These are phyloP conservation scores for Naganishia kalamii DNA, from an alignment of 768 basidiomycete genomes.

Conservation along the genomic window DNA sequence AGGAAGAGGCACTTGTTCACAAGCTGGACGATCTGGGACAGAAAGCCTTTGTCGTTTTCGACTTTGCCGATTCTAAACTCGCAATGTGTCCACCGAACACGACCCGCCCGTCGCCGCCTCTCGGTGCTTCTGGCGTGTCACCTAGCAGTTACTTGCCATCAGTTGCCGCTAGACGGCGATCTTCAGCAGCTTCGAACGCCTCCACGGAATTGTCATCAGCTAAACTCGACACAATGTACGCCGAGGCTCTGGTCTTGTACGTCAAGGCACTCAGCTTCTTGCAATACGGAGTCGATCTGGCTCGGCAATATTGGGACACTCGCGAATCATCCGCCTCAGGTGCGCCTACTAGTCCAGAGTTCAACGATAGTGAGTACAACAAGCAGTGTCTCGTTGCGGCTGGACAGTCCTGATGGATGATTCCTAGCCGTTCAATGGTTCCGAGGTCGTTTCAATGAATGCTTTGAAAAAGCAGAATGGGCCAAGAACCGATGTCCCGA, in stretches of 20 bases:
- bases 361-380: slow-evolving; percentile 56
- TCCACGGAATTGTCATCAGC: slow-evolving; percentile 20
- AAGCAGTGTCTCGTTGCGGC: slow-evolving; percentile 17
- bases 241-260: slow-evolving; percentile 44
- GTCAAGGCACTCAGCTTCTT: slow-evolving; percentile 67
- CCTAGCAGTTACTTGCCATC: slow-evolving; percentile 6
- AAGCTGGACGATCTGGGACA: slow-evolving; percentile 89
- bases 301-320: slow-evolving; percentile 54
- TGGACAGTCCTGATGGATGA: slow-evolving; percentile 14
- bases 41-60: slow-evolving; percentile 87
- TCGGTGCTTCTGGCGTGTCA: slow-evolving; percentile 4
- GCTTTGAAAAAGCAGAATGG: slow-evolving; percentile 77
- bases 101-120: neutral
- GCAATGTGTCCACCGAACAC: slow-evolving; percentile 24
- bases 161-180: slow-evolving; percentile 32
- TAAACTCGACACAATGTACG: slow-evolving; percentile 29
- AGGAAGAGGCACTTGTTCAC: slow-evolving; percentile 59
- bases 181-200: slow-evolving; percentile 36
- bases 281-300: slow-evolving; percentile 81
- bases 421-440: slow-evolving; percentile 65
- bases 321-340: slow-evolving; percentile 9
- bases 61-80: slow-evolving; percentile 86
- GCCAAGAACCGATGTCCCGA: slow-evolving; percentile 52
- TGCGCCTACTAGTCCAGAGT: slow-evolving; percentile 39
- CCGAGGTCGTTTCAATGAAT: slow-evolving; percentile 86